phyloP scores from a whole-genome alignment of 106 monocot species.

The Triglochin maritima region DNA sequence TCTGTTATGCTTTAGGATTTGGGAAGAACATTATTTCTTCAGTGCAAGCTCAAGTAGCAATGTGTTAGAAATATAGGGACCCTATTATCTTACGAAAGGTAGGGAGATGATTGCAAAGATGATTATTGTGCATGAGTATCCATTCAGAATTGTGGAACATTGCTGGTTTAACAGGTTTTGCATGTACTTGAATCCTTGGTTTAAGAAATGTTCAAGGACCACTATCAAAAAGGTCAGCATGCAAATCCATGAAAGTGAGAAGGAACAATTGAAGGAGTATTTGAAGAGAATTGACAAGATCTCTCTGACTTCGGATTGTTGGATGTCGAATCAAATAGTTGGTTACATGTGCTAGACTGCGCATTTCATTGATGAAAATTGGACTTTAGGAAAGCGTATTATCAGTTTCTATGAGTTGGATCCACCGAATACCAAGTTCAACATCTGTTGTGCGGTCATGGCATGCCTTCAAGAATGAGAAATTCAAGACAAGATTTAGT shows the following conservation, averaged over 20 bases:
- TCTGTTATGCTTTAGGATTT: too few species aligned
- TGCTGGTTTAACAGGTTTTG: too few species aligned
- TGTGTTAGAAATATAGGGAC: too few species aligned
- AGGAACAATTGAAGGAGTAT: background rate
- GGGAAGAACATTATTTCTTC: too few species aligned
- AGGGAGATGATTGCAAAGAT: too few species aligned
- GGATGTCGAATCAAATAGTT: background rate
- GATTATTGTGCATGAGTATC: too few species aligned
- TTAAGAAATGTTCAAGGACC: too few species aligned
- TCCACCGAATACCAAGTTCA: background rate
- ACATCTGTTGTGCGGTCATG: background rate
- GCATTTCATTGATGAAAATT: background rate
- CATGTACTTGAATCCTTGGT: too few species aligned
- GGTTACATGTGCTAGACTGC: background rate
- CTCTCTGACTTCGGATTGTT: background rate
- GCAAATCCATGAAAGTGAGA: background rate
- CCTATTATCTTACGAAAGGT: too few species aligned
- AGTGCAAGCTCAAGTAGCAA: too few species aligned
- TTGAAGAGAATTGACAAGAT: background rate
- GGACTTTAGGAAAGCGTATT: background rate
- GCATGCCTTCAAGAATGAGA: background rate
- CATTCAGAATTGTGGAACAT: too few species aligned
- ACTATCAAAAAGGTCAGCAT: background rate
- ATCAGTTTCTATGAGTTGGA: constrained; percentile 1
- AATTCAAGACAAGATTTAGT: background rate